Evolutionary conservation across 2,329 filamentous ascomycete genomes (phyloP).

Genomic region (Hymenoscyphus fraxineus): DNA sequence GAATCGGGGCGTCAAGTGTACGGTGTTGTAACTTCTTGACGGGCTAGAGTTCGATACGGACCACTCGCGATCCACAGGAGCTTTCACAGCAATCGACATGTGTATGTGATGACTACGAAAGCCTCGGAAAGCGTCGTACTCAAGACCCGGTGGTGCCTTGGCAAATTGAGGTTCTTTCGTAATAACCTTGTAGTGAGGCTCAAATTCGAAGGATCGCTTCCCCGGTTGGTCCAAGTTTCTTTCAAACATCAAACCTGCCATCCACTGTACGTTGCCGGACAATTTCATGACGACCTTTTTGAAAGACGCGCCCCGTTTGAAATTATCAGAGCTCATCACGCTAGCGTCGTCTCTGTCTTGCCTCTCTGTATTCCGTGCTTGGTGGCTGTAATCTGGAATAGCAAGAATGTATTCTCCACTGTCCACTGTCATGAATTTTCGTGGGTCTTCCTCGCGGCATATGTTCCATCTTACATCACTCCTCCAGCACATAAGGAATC

Average conservation of each 20-base stretch:
- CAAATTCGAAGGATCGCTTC: constrained; percentile 79
- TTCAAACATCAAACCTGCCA: constrained; percentile 89
- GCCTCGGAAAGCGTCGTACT: constrained; percentile 91
- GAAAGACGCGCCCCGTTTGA: constrained; percentile 76
- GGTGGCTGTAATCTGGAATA: constrained; percentile 86
- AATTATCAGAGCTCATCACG: constrained; percentile 51
- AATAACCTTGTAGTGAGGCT: constrained; percentile 86
- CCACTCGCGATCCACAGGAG: constrained; percentile 86
- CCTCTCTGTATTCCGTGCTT: constrained; percentile 59
- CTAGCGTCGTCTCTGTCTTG: constrained; percentile 53
- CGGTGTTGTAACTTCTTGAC: constrained; percentile 90
- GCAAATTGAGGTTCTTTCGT: constrained; percentile 77
- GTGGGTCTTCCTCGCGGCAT: constrained; percentile 79
- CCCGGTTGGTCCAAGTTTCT: constrained; percentile 65
- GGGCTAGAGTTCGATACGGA: constrained; percentile 67
- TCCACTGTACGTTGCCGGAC: constrained; percentile 91
- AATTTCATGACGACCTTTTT: constrained; percentile 99
- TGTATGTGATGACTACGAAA: constrained; percentile 97
- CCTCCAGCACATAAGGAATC: constrained; percentile 98
- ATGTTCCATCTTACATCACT: constrained; percentile 88
- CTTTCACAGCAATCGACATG: constrained; percentile 85
- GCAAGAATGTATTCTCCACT: constrained; percentile 94
- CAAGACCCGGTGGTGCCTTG: constrained; percentile 50
- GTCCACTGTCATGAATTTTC: constrained; percentile 91
- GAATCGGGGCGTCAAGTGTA: constrained; percentile 90